Evolutionary conservation across 2,329 filamentous ascomycete species (phyloP), one percentile per base, ranked within the genome.

Genomic region (Aspergillus sp.): DNA sequence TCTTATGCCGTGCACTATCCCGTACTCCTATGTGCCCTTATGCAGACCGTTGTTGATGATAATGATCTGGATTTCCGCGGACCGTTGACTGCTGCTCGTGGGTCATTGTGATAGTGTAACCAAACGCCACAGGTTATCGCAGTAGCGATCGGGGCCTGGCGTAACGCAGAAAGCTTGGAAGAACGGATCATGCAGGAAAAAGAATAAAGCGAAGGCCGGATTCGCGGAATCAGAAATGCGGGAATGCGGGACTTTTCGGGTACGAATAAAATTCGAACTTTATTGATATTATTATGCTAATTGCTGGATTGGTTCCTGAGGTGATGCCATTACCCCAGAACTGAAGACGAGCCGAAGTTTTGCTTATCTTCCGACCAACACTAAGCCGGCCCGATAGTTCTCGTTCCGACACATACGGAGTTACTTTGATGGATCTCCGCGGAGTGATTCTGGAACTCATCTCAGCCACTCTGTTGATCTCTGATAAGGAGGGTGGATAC

Each of bases 371-470:
- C 30, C 30, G 30, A 2, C 19, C 19, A 19, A 19, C 19, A 32
- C 5, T 32, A 6, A 32, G 8, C 30, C 5, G 30, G 6, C 5
- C 6, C 30, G 30, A 32, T 32, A 32, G 8, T 5, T 5, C 30
- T 32, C 3, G 30, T 32, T 32, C 30, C 30, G 30, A 32, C 30
- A 9, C 8, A 9, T 32, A 6, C 8, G 6, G 30, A 19, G 19
- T 19, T 19, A 19, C 19, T 19, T 19, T 32, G 30, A 9, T 32
- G n/a, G 29, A 44, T 47, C 33, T 47, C 46, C 46, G 46, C 41
- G 46, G 46, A 32, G 30, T 5, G 19, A 19, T 19, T 19, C 19
- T 19, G 19, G 19, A 19, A 19, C 19, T 19, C 19, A 19, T 19
- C 19, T 19, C 19, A 19, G 19, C 19, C 19, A 19, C 19, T 19